Base-by-base conservation (phyloP, 2,329 filamentous ascomycete species). In the Cercospora nicotianae region DNA sequence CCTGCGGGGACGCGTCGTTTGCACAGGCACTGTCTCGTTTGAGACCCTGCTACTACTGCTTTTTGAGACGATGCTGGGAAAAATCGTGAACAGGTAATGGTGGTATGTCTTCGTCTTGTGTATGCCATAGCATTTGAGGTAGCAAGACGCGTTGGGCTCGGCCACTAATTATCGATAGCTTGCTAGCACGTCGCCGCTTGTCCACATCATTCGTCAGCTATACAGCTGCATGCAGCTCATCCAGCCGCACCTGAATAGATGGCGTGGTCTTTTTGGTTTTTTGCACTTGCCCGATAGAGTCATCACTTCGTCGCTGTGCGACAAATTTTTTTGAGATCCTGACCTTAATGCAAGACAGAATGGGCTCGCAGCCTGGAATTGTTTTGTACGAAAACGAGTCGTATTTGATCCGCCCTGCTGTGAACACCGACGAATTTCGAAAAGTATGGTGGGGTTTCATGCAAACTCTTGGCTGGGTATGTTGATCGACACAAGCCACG, bases 401-500 rank as follows among this genome's bases (percentile, higher is more conserved):
- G 30, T 73, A 71, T 28, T 55, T 64, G 31, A 71, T 73, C 48
- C 69, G 70, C 3, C 65, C 67, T 18, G 65, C 72, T 4, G 63
- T 64, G 28, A 64, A 64, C 45, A 67, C 51, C 23, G 66, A 71
- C 31, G 72, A 71, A 57, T 69, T 66, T 48, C 55, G 67, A 57
- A 64, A 72, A 2, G 55, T 79, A 28, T 80, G 77, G 77, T 80
- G 78, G 77, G 74, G 77, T 7, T 70, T 76, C 39, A 79, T 80
- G 74, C 68, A 75, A 64, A 68, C 70, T 8, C 70, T 80, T 3
- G 77, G 74, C 36, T 80, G 78, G 78, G 77, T 79, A 65, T 42
- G 70, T 33, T n/a, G 58, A 39, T 31, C 64, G 63, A 67, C 18
- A 39, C 53, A 45, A 20, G 13, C 28, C 12, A 31, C 7, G 65